Evolutionary conservation across 1,284 basidiomycete species (phyloP), one percentile per base, ranked within the genome.

Genomic region (Fomes fomentarius): DNA sequence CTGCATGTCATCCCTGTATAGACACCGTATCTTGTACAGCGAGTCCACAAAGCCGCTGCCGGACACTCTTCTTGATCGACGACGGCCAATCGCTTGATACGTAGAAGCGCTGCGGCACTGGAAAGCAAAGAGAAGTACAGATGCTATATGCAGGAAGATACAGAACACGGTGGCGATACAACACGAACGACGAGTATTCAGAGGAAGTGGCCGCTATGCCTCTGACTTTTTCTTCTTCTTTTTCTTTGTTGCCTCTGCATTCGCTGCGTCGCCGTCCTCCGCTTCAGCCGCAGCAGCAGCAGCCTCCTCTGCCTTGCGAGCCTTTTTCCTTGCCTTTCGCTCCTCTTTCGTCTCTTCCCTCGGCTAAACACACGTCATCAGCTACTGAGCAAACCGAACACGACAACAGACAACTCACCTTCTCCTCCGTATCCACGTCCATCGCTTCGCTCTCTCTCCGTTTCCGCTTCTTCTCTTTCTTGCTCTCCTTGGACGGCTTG

Each of bases 221-320:
- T 83, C 80, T 19, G 78, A 76, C 63, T 87, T 89, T 73, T 82
- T 88, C 73, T 89, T 91, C 75, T 90, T 92, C 74, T 90, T 91
- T 45, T 60, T 61, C 71, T 76, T 77, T 63, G 83, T 78, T 38
- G 79, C 79, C 12, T 61, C 60, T 9, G 51, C 60, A 30, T 58
- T 50, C 26, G 24, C 51, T 21, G 82, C 85, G 35, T 75, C 76
- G 34, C 73, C 75, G n/a, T 67, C 73, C 48, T 70, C 63, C 19
- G 62, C 61, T 31, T 52, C 57, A 22, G 70, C 70, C 4, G 72
- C 74, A 8, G 71, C 76, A n/a, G 79, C 79, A 15, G 80, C 77
- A 25, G 77, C 82, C 70, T 91, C 91, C 66, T 86, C 86, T 42
- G 82, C 83, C 70, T 91, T 88, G 61, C 80, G 79, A 11, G 84